phyloP scores from a whole-genome alignment of 2,329 filamentous ascomycete species.

The Colletotrichum scovillei region DNA sequence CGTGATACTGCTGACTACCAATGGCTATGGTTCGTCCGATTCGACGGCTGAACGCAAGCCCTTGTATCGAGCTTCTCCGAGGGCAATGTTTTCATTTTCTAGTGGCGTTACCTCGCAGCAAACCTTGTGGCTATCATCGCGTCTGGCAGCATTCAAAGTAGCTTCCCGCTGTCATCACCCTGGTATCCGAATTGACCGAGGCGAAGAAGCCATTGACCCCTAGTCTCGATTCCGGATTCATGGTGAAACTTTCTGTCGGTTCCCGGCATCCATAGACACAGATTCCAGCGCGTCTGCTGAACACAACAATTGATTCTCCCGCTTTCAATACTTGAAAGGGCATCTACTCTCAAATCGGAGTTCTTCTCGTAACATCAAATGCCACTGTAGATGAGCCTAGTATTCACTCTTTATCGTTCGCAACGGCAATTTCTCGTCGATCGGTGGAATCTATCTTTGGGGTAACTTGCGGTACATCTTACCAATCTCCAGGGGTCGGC shows the following conservation, averaged over 20 bases:
- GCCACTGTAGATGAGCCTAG: background rate
- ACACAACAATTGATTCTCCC: background rate
- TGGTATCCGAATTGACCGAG: background rate
- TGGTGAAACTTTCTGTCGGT: background rate
- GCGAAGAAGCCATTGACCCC: background rate
- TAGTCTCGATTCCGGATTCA: background rate
- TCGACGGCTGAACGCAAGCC: background rate
- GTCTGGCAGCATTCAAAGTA: background rate
- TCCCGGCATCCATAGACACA: background rate
- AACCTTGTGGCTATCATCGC: background rate
- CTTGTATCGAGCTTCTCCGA: background rate
- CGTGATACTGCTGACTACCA: background rate
- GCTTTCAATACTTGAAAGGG: background rate
- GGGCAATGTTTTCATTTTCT: background rate
- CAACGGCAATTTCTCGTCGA: background rate
- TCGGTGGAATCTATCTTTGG: background rate
- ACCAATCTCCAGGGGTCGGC: constrained; percentile 4
- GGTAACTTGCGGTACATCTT: background rate
- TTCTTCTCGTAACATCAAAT: background rate
- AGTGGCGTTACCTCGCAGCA: constrained; percentile 17
- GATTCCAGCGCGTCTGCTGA: too few species aligned
- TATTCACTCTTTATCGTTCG: background rate
- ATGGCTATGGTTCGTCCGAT: constrained; percentile 12
- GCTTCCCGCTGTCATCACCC: background rate
- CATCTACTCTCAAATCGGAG: background rate